A percentile compares a stretch with the other conserved stretches of the same genome.
Evolutionary conservation across 208 protist genomes (phyloP).

Genomic region (Tritrichomonas musculus): DNA sequence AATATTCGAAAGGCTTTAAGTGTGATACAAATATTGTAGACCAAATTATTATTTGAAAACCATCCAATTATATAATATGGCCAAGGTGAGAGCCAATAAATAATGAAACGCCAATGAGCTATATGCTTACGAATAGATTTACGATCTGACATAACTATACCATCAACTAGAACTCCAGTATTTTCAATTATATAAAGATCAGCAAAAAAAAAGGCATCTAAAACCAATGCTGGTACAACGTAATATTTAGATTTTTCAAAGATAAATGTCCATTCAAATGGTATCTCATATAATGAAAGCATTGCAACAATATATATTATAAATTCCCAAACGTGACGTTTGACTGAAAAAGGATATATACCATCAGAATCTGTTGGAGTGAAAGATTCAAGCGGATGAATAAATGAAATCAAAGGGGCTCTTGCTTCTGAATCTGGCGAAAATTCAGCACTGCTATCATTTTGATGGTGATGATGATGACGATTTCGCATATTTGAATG

Average conservation of each 20-base stretch:
- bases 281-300: background rate
- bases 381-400: no score
- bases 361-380: background rate
- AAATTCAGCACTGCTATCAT: no score
- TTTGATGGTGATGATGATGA: no score
- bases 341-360: background rate
- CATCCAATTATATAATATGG: conserved; percentile 23
- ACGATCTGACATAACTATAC: background rate
- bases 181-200: background rate
- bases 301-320: conserved; percentile 3
- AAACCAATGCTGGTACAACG: background rate
- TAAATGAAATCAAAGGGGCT: no score
- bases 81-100: background rate
- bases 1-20: background rate
- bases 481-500: no score
- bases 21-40: background rate
- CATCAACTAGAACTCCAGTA: background rate
- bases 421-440: no score
- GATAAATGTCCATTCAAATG: background rate
- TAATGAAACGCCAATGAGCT: background rate
- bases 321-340: background rate
- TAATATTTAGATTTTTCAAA: background rate
- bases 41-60: background rate
- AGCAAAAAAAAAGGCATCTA: background rate
- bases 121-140: background rate